Base-by-base conservation (phyloP, 2,329 filamentous ascomycete genomes). In the Myriosclerotinia scirpicola region DNA sequence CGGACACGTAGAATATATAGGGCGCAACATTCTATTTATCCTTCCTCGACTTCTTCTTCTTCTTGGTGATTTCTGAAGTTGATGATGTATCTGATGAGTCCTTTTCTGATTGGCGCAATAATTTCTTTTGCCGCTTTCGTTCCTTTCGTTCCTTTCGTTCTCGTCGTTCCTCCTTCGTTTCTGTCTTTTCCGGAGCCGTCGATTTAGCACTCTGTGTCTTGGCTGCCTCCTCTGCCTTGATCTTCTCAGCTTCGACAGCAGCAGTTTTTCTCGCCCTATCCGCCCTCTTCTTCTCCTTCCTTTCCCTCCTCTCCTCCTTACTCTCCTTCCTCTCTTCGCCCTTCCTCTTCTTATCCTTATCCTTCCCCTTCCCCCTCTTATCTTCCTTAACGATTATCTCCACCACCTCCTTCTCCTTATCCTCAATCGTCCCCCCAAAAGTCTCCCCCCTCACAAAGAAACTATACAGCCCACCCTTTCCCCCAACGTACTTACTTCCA, bases 371-470 rank as follows among this genome's bases (percentile, higher is more conserved):
- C 72, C 14, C 69, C 56, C 66, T 75, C 69, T 68, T 73, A 71
- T 73, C 71, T 69, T 34, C 59, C 36, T 64, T 54, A 58, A 58
- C 60, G 65, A 70, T 62, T 67, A 65, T 44, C 64, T 60, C 30
- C 34, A 46, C 48, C 14, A 38, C 26, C 36, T 36, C 65, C 64
- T 71, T 70, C 54, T 71, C 67, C 54, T 53, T 69, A 38, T 72
- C 72, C 58, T 69, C 44, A 62, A 92, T 78, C 3, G 92, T 96
- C 3, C 93, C 93, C 52, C 86, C 82, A 66, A 98, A 81, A 30
- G 87, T 81, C 65, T 93, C 90, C 11, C 95, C 95, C 70, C 85
- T 87, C 34, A 98, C 92, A 76, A 99, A 98, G 61, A 87, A 89
- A 11, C 88, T 85, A 76, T 97, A 97, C 9, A 98, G 81, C 0